phyloP scores from a whole-genome alignment of 495 filamentous ascomycete genomes.

The Penicillium psychrofluorescens region DNA sequence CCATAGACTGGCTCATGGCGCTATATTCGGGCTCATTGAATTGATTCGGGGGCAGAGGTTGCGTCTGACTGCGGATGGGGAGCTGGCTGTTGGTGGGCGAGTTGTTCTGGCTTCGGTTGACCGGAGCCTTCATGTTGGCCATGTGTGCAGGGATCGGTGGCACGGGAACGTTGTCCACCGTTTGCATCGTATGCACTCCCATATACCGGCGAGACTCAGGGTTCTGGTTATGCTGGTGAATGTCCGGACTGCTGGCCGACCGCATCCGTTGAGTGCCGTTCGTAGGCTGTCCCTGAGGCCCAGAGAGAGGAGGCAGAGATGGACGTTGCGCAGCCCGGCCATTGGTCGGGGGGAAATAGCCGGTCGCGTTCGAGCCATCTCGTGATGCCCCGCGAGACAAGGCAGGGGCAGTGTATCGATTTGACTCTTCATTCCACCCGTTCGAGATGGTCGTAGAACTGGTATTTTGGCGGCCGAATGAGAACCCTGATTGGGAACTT shows the following conservation, averaged over 20 bases:
- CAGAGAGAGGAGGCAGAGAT: slow-evolving; percentile 71
- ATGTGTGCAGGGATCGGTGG: slow-evolving; percentile 56
- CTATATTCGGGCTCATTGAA: slow-evolving; percentile 36
- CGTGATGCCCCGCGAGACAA: slow-evolving; percentile 71
- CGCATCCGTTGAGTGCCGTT: slow-evolving; percentile 49
- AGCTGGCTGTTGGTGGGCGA: slow-evolving; percentile 50
- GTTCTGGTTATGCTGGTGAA: slow-evolving; percentile 43
- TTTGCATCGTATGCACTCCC: slow-evolving; percentile 56
- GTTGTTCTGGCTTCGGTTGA: slow-evolving; percentile 61
- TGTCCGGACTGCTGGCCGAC: slow-evolving; percentile 66
- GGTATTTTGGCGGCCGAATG: slow-evolving; percentile 66
- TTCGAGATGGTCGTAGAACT: slow-evolving; percentile 46
- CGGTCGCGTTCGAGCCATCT: slow-evolving; percentile 58
- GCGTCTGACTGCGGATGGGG: slow-evolving; percentile 37
- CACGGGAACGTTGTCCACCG: slow-evolving; percentile 58
- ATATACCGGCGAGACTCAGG: slow-evolving; percentile 40
- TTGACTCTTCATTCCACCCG: slow-evolving; percentile 57
- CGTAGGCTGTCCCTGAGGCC: slow-evolving; percentile 46
- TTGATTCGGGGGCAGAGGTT: slow-evolving; percentile 20
- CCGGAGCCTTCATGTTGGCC: slow-evolving; percentile 49
- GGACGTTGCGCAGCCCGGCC: slow-evolving; percentile 66
- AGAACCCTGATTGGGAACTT: slow-evolving; percentile 67
- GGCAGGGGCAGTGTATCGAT: slow-evolving; percentile 81
- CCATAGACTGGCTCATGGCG: slow-evolving; percentile 21
- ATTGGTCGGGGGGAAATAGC: slow-evolving; percentile 49